These are phyloP conservation scores for Pichia deserticola DNA, from an alignment of 805 yeast genomes.

Conservation along the genomic window DNA sequence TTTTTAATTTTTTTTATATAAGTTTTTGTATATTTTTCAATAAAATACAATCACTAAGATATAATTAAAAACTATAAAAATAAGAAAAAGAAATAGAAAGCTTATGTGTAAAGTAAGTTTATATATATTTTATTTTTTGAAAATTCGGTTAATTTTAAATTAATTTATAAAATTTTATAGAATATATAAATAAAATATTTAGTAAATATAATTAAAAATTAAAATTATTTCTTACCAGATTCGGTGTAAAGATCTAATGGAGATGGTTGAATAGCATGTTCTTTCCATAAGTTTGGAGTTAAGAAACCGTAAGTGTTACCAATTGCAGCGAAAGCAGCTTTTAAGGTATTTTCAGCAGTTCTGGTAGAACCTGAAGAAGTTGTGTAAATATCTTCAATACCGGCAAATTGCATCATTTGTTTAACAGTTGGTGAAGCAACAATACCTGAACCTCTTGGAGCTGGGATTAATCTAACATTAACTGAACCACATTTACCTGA, in stretches of 20 bases:
- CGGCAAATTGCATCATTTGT: slow-evolving; percentile 98
- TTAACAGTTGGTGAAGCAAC: slow-evolving; percentile 99
- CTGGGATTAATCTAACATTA: slow-evolving; percentile 96
- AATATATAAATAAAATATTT: background rate
- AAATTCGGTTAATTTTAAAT: background rate
- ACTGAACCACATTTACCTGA: slow-evolving; percentile 99
- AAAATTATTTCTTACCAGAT: slow-evolving; percentile 63
- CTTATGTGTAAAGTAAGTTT: too few relatives aligned
- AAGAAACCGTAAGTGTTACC: slow-evolving; percentile 99
- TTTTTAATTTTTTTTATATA: slow-evolving; percentile 1
- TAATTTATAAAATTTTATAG: too few relatives aligned
- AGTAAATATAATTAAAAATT: slow-evolving; percentile 9
- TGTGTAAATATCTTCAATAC: slow-evolving; percentile 99
- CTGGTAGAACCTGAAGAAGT: slow-evolving; percentile 98
- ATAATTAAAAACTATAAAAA: background rate
- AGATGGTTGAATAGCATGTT: slow-evolving; percentile 74
- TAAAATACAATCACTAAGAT: background rate
- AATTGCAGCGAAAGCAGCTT: slow-evolving; percentile 98
- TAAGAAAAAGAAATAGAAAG: background rate
- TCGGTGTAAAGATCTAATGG: slow-evolving; percentile 94
- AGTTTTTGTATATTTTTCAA: background rate
- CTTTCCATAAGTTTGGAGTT: slow-evolving; percentile 98
- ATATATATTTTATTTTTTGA: too few relatives aligned
- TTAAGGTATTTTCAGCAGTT: slow-evolving; percentile 99
- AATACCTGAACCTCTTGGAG: slow-evolving; percentile 99